A percentile compares a stretch with the other conserved stretches of the same genome.
These are phyloP conservation scores for Crassisporium funariophilum DNA, from an alignment of 768 basidiomycete species.

Conservation along the genomic window DNA sequence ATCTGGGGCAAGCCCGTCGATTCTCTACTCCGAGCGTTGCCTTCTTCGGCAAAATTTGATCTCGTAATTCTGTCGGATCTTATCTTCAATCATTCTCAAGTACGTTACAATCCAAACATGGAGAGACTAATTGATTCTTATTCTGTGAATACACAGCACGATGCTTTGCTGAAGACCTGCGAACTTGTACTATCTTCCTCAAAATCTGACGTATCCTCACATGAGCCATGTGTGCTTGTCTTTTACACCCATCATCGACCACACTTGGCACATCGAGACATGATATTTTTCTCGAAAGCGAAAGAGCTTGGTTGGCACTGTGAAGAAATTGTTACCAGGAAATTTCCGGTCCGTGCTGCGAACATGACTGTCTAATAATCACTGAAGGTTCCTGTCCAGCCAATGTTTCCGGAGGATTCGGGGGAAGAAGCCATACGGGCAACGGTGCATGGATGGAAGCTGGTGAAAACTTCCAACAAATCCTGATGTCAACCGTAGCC, in stretches of 20 bases:
- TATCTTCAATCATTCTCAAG: constrained; percentile 94
- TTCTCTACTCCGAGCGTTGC: constrained; percentile 34
- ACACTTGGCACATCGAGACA: constrained; percentile 77
- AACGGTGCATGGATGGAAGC: constrained; percentile 84
- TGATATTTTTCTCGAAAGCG: constrained; percentile 78
- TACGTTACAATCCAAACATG: constrained; percentile 34
- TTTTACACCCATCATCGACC: constrained; percentile 92
- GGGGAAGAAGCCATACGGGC: constrained; percentile 77
- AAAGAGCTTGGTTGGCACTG: constrained; percentile 67
- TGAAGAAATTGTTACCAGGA: constrained; percentile 65
- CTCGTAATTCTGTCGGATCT: constrained; percentile 90
- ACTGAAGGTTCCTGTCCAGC: constrained; percentile 39
- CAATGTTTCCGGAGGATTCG: constrained; percentile 89
- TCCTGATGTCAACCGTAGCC: too few relatives aligned
- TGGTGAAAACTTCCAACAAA: constrained; percentile 31
- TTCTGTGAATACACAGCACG: constrained; percentile 54
- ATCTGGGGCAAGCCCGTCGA: constrained; percentile 72
- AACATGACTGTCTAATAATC: background rate
- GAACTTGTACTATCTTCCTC: constrained; percentile 40
- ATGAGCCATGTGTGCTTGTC: constrained; percentile 54
- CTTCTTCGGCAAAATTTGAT: constrained; percentile 52
- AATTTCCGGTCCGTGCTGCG: constrained; percentile 54
- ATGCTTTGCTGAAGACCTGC: constrained; percentile 77
- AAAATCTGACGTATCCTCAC: constrained; percentile 8
- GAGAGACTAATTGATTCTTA: background rate